Percentiles rank a stretch among this genome's conserved stretches.
Conservation (phyloP, 2,329 filamentous ascomycete genomes). For the Penicillium sp. region DNA sequence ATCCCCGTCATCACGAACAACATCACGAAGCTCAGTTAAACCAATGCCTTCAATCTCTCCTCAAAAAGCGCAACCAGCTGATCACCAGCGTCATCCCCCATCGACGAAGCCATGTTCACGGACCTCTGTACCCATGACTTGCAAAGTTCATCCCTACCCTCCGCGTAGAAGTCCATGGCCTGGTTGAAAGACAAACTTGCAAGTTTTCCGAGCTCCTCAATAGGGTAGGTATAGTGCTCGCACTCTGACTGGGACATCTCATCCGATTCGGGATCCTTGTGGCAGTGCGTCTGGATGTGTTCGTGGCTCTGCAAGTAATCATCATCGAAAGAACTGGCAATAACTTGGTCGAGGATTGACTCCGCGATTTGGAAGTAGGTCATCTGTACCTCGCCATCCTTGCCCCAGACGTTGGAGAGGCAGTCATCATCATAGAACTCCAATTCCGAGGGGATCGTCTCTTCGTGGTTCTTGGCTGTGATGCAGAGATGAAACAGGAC, state of each 20-base stretch:
- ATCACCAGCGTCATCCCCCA: constrained; percentile 20
- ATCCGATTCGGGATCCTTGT: neutral
- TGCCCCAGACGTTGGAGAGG: neutral
- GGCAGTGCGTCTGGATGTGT: neutral
- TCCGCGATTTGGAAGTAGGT: constrained; percentile 31
- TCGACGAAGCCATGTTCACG: constrained; percentile 33
- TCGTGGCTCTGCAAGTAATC: neutral
- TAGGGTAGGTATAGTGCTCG: constrained; percentile 43
- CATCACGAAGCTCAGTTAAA: too few species aligned
- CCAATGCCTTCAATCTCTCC: constrained; percentile 7
- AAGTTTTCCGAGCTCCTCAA: constrained; percentile 59
- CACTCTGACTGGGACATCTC: neutral
- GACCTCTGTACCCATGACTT: constrained; percentile 39
- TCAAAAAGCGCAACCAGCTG: neutral
- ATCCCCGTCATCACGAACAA: too few species aligned
- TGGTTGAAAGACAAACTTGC: constrained; percentile 57
- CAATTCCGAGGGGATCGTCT: neutral
- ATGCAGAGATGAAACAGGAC: neutral
- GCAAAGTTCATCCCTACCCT: constrained; percentile 32
- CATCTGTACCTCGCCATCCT: neutral
- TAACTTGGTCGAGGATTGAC: constrained; percentile 35
- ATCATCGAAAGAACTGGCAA: constrained; percentile 20
- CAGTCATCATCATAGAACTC: neutral
- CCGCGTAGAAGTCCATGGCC: constrained; percentile 54
- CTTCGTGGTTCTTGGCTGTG: neutral